Conservation (phyloP, 306 rosid species). For the Alnus glutinosa region DNA sequence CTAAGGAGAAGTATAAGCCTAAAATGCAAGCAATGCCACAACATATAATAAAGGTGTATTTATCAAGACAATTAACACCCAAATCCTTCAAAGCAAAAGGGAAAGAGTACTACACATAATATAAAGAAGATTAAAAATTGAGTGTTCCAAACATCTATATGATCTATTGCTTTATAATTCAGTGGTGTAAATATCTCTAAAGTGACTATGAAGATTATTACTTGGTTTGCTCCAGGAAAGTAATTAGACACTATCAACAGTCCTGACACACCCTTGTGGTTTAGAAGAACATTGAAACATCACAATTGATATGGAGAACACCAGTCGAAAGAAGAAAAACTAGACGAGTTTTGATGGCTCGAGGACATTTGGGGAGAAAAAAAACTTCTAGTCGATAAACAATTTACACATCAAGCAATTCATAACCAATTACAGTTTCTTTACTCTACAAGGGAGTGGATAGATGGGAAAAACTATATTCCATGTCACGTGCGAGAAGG, state of each 20-base stretch:
- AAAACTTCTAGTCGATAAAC: no score
- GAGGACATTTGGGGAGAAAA: neutral
- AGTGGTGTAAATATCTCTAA: no score
- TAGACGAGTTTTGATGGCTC: neutral
- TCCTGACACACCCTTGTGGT: neutral
- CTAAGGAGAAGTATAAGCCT: no score
- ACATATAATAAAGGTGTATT: no score
- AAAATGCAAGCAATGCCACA: no score
- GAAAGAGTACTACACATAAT: no score
- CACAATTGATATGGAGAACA: neutral
- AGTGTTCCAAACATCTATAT: no score
- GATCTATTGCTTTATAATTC: no score
- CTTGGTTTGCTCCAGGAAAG: neutral
- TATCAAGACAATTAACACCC: no score
- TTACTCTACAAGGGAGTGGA: neutral
- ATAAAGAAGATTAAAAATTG: no score
- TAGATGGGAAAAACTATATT: neutral
- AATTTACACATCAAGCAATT: no score
- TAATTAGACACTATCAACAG: neutral
- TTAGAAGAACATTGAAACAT: neutral
- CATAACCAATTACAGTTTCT: neutral
- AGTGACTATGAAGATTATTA: neutral
- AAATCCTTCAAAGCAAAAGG: no score
- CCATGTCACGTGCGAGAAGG: neutral
- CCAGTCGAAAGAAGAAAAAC: neutral